Percentiles rank a stretch among this genome's conserved stretches.
Evolutionary conservation across 2,329 filamentous ascomycete genomes (phyloP).

Genomic region (Rhexocercosporidium sp.): DNA sequence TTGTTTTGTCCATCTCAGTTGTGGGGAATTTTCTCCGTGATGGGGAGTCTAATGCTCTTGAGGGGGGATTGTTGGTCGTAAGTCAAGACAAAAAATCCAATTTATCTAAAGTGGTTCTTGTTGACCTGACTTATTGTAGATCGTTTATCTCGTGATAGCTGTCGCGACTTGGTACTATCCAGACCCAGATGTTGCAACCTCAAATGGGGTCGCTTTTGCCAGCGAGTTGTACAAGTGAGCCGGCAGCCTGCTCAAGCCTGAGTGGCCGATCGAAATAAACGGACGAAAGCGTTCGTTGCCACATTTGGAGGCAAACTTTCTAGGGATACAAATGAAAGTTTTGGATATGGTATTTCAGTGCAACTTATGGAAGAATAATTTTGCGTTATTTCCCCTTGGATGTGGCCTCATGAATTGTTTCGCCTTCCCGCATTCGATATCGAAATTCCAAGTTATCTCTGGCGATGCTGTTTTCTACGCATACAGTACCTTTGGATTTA

Average conservation of each 20-base stretch:
- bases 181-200: slow-evolving; percentile 41
- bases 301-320: no score
- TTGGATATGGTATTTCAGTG: no score
- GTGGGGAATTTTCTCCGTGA: slow-evolving; percentile 88
- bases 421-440: no score
- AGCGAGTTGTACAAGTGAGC: neutral
- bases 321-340: no score
- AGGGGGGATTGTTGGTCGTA: slow-evolving; percentile 63
- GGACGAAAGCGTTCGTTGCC: no score
- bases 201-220: neutral
- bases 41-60: slow-evolving; percentile 88
- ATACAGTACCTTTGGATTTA: no score
- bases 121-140: neutral
- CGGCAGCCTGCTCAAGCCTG: neutral
- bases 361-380: no score
- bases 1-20: slow-evolving; percentile 83
- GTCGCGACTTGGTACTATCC: slow-evolving; percentile 47
- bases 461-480: no score
- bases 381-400: no score
- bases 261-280: neutral
- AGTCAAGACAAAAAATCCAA: neutral
- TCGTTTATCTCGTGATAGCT: neutral
- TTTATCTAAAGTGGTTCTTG: neutral
- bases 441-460: no score
- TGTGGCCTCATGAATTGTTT: no score